Evolutionary conservation across 1,139 yeast genomes (phyloP).

Genomic region (Geotrichum bryndzae): DNA sequence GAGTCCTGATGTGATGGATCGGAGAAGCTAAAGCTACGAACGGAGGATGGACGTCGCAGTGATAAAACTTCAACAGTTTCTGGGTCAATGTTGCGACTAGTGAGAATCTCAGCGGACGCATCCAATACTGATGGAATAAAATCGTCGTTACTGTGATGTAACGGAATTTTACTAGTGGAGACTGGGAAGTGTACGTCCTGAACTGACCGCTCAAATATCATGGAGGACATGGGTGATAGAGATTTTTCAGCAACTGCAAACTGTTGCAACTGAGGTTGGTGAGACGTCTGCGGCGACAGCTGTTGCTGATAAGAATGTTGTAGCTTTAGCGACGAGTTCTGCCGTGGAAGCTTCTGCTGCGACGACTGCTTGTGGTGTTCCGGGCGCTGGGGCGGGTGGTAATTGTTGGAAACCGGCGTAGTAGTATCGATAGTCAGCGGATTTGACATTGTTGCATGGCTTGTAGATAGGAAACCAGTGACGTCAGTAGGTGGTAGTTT

Average conservation of each 20-base stretch:
- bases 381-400: not conserved
- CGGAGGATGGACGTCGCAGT: constrained; percentile 44
- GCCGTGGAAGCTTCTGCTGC: not conserved
- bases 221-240: constrained; percentile 33
- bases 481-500: not conserved
- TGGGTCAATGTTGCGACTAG: constrained; percentile 51
- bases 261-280: not conserved
- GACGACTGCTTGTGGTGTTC: not conserved
- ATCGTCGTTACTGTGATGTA: constrained; percentile 56
- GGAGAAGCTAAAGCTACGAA: constrained; percentile 10
- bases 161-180: constrained; percentile 32
- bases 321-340: not conserved
- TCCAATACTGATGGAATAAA: constrained; percentile 79
- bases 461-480: not conserved
- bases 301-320: not conserved
- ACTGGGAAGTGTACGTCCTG: constrained; percentile 27
- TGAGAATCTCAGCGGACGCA: constrained; percentile 62
- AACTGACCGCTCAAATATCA: constrained; percentile 40
- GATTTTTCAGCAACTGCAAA: not conserved
- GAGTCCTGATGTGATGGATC: not conserved
- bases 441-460: not conserved
- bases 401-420: not conserved
- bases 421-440: not conserved
- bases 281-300: not conserved
- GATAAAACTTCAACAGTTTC: constrained; percentile 65